Evolutionary conservation across 768 basidiomycete species (phyloP).

Genomic region (Arthromyces matolae): DNA sequence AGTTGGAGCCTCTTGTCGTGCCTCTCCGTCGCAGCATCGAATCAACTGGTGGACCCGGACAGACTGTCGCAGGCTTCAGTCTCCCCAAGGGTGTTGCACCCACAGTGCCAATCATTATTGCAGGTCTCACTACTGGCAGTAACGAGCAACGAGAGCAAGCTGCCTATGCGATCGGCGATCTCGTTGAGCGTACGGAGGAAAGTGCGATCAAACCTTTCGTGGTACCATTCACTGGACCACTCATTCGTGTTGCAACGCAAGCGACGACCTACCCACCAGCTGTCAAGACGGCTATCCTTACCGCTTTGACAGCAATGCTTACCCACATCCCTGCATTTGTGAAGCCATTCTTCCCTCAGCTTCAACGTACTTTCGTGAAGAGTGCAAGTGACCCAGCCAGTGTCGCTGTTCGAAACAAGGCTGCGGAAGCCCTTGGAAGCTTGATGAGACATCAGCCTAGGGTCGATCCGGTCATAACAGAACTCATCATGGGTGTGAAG

Average conservation of each 20-base stretch:
- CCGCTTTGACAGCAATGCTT: slow-evolving; percentile 81
- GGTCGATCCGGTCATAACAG: slow-evolving; percentile 92
- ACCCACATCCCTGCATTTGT: slow-evolving; percentile 84
- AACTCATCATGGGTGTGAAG: slow-evolving; percentile 63
- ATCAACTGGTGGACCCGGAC: slow-evolving; percentile 72
- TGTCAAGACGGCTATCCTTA: slow-evolving; percentile 89
- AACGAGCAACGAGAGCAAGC: slow-evolving; percentile 96
- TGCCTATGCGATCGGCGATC: slow-evolving; percentile 93
- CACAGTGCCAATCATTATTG: slow-evolving; percentile 82
- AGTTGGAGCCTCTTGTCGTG: slow-evolving; percentile 86
- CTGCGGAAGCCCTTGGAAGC: slow-evolving; percentile 80
- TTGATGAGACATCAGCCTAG: slow-evolving; percentile 89
- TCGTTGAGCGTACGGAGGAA: slow-evolving; percentile 83
- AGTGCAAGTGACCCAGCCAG: slow-evolving; percentile 80
- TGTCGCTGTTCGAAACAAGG: slow-evolving; percentile 72
- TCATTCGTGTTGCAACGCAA: slow-evolving; percentile 92
- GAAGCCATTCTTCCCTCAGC: slow-evolving; percentile 97
- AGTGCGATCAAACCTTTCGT: slow-evolving; percentile 90
- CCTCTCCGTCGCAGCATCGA: slow-evolving; percentile 88
- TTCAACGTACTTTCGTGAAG: slow-evolving; percentile 96
- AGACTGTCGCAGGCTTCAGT: slow-evolving; percentile 80
- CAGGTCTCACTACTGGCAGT: slow-evolving; percentile 90
- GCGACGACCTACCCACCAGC: slow-evolving; percentile 86
- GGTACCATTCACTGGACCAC: slow-evolving; percentile 91
- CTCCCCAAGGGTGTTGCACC: slow-evolving; percentile 80